These are phyloP conservation scores for Penicillium paradoxum DNA, from an alignment of 495 filamentous ascomycete species.

Conservation along the genomic window DNA sequence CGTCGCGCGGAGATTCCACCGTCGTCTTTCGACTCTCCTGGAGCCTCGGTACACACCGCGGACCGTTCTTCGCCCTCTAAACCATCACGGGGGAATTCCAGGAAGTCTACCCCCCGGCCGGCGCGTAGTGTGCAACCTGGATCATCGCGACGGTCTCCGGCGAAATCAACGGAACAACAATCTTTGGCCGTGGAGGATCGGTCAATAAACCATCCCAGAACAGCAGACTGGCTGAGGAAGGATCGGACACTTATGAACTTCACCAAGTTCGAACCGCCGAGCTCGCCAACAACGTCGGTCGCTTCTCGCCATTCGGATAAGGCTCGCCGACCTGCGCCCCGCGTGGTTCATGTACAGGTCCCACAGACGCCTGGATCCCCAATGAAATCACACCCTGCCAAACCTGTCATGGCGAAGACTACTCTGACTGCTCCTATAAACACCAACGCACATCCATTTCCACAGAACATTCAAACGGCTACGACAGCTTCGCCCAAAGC, in stretches of 20 bases:
- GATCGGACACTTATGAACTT: conserved; percentile 32
- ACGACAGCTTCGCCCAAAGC: not conserved
- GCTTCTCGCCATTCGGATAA: conserved; percentile 19
- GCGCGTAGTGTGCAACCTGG: not conserved
- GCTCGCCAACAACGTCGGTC: conserved; percentile 33
- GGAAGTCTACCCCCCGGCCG: not conserved
- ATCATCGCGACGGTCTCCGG: not conserved
- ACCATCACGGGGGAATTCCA: conserved; percentile 1
- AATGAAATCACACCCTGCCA: not conserved
- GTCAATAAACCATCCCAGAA: conserved; percentile 1
- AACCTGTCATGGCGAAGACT: not conserved
- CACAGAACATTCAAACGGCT: not conserved
- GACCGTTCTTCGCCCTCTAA: not conserved
- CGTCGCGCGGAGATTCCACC: not conserved
- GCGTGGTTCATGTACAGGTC: not conserved
- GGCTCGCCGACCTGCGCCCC: not conserved
- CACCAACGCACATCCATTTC: not conserved
- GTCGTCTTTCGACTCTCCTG: not conserved
- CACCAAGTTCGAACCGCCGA: conserved; percentile 35
- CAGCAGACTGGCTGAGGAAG: conserved; percentile 37
- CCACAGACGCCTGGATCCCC: conserved; percentile 5
- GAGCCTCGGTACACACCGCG: not conserved
- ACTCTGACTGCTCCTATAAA: not conserved
- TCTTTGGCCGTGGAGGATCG: not conserved
- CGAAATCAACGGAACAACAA: conserved; percentile 1